Evolutionary conservation across 768 basidiomycete genomes (phyloP).

Genomic region (Termitomyces sp.): DNA sequence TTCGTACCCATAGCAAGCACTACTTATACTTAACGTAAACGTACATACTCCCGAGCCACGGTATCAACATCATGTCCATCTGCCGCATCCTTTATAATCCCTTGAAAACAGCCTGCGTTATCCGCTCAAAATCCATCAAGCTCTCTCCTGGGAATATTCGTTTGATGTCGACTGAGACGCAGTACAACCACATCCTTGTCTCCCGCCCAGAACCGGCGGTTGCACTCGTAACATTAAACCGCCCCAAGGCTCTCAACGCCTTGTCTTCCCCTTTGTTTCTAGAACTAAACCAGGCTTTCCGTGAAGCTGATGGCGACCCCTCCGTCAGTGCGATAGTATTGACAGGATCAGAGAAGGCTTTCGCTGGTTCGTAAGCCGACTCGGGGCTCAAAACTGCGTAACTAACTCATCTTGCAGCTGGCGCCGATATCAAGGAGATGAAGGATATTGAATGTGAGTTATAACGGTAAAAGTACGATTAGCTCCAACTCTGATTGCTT

Average conservation of each 20-base stretch:
- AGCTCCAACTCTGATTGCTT: neutral
- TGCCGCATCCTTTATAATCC: slow-evolving; percentile 16
- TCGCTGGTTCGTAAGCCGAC: slow-evolving; percentile 64
- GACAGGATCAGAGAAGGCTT: slow-evolving; percentile 89
- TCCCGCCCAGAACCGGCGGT: slow-evolving; percentile 66
- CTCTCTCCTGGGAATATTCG: slow-evolving; percentile 22
- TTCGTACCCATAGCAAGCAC: neutral
- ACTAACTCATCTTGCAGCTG: slow-evolving; percentile 45
- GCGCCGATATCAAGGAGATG: slow-evolving; percentile 99
- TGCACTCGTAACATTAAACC: slow-evolving; percentile 80
- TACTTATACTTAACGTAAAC: neutral
- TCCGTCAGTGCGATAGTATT: slow-evolving; percentile 80
- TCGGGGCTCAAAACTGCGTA: neutral
- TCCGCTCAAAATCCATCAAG: slow-evolving; percentile 9
- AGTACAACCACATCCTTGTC: slow-evolving; percentile 64
- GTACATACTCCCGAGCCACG: neutral
- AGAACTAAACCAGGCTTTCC: slow-evolving; percentile 77
- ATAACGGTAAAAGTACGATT: neutral
- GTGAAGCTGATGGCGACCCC: slow-evolving; percentile 64
- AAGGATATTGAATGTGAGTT: slow-evolving; percentile 85
- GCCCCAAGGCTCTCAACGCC: slow-evolving; percentile 89
- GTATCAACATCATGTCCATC: slow-evolving; percentile 18
- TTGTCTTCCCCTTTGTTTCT: slow-evolving; percentile 74
- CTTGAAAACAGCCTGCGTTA: slow-evolving; percentile 6
- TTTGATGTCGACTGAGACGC: slow-evolving; percentile 40